A percentile compares a stretch with the other conserved stretches of the same genome.
Evolutionary conservation across 371 early-diverging fungal genomes (phyloP).

Genomic region (Syncephalastrum monosporum): DNA sequence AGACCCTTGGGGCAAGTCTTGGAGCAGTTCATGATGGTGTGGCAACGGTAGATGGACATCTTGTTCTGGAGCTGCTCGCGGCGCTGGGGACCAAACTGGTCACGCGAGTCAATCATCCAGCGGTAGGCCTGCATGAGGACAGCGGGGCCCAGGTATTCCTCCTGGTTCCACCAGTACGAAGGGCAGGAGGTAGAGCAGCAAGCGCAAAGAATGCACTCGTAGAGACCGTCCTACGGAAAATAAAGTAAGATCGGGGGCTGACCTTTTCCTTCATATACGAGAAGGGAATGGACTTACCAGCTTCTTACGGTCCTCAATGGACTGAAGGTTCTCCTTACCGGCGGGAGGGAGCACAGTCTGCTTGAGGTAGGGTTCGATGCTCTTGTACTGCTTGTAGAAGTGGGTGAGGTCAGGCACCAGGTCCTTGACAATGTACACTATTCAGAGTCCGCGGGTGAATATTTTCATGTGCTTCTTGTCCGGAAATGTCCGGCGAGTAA

Average conservation of each 20-base stretch:
- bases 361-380: conserved; percentile 93
- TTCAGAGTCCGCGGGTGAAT: not conserved
- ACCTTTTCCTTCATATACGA: not conserved
- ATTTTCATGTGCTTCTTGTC: not conserved
- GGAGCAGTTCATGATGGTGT: conserved; percentile 98
- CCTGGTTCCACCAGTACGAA: conserved; percentile 96
- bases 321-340: conserved; percentile 85
- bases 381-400: conserved; percentile 96
- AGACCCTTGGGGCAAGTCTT: conserved; percentile 97
- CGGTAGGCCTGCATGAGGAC: conserved; percentile 96
- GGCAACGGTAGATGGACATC: conserved; percentile 96
- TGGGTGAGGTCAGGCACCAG: conserved; percentile 90
- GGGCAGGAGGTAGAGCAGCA: conserved; percentile 98
- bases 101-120: conserved; percentile 97
- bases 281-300: conserved; percentile 40
- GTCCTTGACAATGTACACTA: conserved; percentile 85
- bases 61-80: conserved; percentile 90
- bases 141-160: conserved; percentile 94
- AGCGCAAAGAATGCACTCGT: conserved; percentile 97
- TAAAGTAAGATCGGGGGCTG: not conserved
- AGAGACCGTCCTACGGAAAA: conserved; percentile 77
- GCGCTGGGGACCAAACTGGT: conserved; percentile 89
- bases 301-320: conserved; percentile 93
- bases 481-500: not conserved
- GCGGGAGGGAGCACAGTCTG: conserved; percentile 70